Evolutionary conservation across 331 rosid species (phyloP).

Genomic region (Telfairia occidentalis): DNA sequence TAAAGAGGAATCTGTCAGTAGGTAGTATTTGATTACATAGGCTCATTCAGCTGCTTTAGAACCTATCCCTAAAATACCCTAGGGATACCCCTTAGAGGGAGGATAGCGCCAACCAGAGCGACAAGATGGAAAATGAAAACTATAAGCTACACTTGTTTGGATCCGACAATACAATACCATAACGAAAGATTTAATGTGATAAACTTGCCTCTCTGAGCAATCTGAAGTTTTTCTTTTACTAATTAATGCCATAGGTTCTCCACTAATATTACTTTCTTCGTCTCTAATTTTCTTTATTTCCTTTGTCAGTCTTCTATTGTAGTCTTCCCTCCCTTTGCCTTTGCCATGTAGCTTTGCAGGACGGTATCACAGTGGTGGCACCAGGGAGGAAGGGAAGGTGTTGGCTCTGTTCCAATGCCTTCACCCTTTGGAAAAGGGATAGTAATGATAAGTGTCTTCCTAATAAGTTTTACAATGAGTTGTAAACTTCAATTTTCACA

Average conservation of each 20-base stretch:
- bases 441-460: too few relatives aligned
- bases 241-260: not conserved
- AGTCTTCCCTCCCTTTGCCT: not conserved
- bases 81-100: not conserved
- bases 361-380: too few relatives aligned
- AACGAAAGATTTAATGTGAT: not conserved
- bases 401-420: too few relatives aligned
- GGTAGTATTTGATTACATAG: not conserved
- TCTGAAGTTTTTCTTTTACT: not conserved
- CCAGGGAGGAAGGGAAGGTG: too few relatives aligned
- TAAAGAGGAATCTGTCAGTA: not conserved
- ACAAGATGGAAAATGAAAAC: not conserved
- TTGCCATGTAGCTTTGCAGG: too few relatives aligned
- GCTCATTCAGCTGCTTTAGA: not conserved
- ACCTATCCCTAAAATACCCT: not conserved
- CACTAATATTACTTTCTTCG: not conserved
- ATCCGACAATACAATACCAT: not conserved
- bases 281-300: not conserved
- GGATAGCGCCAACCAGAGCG: not conserved
- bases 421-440: too few relatives aligned
- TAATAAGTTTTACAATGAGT: too few relatives aligned
- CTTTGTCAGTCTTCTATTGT: not conserved
- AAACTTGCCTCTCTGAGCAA: not conserved
- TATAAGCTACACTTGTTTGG: not conserved
- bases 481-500: not conserved